A percentile compares a stretch with the other conserved stretches of the same genome.
Evolutionary conservation across 768 basidiomycete genomes (phyloP).

Genomic region (Auricularia sp.): DNA sequence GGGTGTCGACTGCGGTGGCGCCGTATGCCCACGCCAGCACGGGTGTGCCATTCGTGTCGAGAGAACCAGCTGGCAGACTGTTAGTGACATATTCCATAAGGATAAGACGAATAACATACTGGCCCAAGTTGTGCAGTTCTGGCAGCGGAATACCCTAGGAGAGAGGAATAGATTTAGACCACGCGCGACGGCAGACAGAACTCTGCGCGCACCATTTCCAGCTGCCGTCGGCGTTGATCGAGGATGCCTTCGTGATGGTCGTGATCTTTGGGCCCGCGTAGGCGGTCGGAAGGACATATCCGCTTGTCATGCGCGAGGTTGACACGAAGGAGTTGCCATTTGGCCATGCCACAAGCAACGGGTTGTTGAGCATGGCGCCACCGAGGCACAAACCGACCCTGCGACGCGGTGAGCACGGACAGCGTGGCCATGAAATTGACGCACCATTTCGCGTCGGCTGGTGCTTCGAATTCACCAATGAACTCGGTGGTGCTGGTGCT

Average conservation of each 20-base stretch:
- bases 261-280: slow-evolving; percentile 44
- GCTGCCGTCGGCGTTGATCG: slow-evolving; percentile 40
- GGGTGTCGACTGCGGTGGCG: slow-evolving; percentile 30
- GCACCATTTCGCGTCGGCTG: slow-evolving; percentile 44
- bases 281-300: slow-evolving; percentile 40
- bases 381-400: slow-evolving; percentile 36
- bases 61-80: slow-evolving; percentile 25
- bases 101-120: slow-evolving; percentile 1
- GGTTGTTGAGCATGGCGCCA: slow-evolving; percentile 44
- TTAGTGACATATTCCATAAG: slow-evolving; percentile 8
- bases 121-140: slow-evolving; percentile 39
- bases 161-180: too few species aligned
- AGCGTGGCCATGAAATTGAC: not conserved
- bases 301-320: slow-evolving; percentile 20
- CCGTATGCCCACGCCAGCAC: slow-evolving; percentile 41
- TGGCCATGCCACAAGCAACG: slow-evolving; percentile 53
- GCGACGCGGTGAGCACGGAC: not conserved
- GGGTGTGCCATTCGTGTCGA: slow-evolving; percentile 25
- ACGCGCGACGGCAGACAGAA: too few species aligned
- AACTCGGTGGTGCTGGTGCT: slow-evolving; percentile 39
- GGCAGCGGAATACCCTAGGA: slow-evolving; percentile 45
- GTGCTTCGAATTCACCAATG: slow-evolving; percentile 52
- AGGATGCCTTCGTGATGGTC: slow-evolving; percentile 26
- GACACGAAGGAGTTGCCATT: slow-evolving; percentile 37
- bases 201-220: slow-evolving; percentile 38